Base-by-base conservation (phyloP, 1,284 basidiomycete genomes). In the Clitocybe nebularis region DNA sequence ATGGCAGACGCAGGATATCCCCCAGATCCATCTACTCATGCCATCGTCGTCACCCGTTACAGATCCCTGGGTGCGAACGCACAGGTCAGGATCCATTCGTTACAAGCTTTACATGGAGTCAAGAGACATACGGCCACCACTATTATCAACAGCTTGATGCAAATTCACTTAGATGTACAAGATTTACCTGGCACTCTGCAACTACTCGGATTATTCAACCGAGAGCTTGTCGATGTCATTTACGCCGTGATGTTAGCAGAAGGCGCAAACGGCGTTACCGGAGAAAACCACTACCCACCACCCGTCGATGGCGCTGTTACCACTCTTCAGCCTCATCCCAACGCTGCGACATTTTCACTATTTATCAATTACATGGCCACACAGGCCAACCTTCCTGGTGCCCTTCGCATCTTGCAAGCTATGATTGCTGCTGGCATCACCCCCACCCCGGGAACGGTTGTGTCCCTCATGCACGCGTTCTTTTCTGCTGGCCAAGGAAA, bases 81-180 rank as follows among this genome's bases (percentile, higher is more conserved):
- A 11, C 60, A 72, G 43, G 72, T 89, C 14, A 71, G 77, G 50
- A 58, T 62, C 23, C 70, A 67, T 41, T 75, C 79, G 2, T 55
- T 85, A 47, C 61, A 69, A 24, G 63, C 66, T 16, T 57, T 89
- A 28, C 57, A 51, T 33, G 52, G 60, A 26, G 55, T 77, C 41
- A 61, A 67, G 49, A 52, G 50, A n/a, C 58, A 48, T 5, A 61
- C 63, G 0, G 69, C 75, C 23, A 75, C 77, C 23, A 56, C 60
- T 28, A 68, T 80, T 16, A 56, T 88, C 56, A 89, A 89, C 67
- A 72, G 70, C 46, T 61, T 88, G 9, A 67, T 88, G 29, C 75
- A 76, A 47, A 67, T 80, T 36, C 68, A 72, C 36, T 58, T 89
- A 40, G 77, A 81, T 55, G 58, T 65, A n/a, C 59, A 67, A 55